Conservation (phyloP, 495 filamentous ascomycete genomes). For the Hamigera avellanea region DNA sequence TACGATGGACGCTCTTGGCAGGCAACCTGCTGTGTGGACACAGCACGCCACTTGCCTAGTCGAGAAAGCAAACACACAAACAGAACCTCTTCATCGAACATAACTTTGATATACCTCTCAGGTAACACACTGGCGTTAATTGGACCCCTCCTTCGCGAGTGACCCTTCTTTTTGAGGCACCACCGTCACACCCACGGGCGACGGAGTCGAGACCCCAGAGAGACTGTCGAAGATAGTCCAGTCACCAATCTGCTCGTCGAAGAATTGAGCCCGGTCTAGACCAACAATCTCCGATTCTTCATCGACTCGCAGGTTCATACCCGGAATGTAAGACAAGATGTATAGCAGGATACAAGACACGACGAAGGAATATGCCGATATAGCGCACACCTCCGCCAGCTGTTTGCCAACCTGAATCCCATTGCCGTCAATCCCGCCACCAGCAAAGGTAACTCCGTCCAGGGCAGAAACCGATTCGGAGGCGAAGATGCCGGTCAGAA, state of each 20-base stretch:
- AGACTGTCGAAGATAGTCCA: conserved; percentile 15
- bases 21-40: too few species aligned
- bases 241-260: conserved; percentile 48
- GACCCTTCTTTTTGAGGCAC: neutral
- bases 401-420: conserved; percentile 47
- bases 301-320: conserved; percentile 42
- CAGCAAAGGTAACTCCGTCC: conserved; percentile 34
- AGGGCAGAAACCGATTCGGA: conserved; percentile 27
- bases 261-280: conserved; percentile 44
- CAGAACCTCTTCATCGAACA: too few species aligned
- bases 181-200: neutral
- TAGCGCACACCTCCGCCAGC: conserved; percentile 46
- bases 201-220: neutral
- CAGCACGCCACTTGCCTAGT: too few species aligned
- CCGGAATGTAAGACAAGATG: conserved; percentile 46
- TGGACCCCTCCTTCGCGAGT: too few species aligned
- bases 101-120: too few species aligned
- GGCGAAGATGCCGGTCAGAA: conserved; percentile 54
- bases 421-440: conserved; percentile 45
- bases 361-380: conserved; percentile 42
- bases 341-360: conserved; percentile 42
- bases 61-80: too few species aligned
- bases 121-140: too few species aligned
- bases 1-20: too few species aligned
- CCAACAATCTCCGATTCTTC: conserved; percentile 47